Evolutionary conservation across 1,139 yeast species (phyloP).

Genomic region (Sugiyamaella pinicola): DNA sequence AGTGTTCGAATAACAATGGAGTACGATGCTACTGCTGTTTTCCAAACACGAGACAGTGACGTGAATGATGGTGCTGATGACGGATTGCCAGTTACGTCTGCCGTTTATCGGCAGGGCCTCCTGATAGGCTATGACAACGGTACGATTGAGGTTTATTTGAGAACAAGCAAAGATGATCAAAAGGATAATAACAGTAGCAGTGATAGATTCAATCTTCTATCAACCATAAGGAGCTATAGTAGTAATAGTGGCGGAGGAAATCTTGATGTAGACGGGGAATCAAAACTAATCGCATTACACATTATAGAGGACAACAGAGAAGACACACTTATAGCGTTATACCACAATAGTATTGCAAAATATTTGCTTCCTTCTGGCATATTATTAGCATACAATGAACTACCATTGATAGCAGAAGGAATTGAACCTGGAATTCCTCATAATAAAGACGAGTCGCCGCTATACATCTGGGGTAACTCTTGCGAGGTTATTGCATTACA

Average conservation of each 20-base stretch:
- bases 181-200: too few relatives aligned
- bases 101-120: neutral
- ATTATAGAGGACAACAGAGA: neutral
- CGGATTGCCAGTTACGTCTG: neutral
- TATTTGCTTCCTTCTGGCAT: constrained; percentile 10
- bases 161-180: too few relatives aligned
- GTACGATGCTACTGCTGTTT: neutral
- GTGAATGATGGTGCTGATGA: neutral
- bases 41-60: constrained; percentile 6
- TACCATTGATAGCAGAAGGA: constrained; percentile 10
- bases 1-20: neutral
- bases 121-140: constrained; percentile 5
- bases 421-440: neutral
- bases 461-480: constrained; percentile 15
- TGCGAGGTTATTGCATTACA: constrained; percentile 12
- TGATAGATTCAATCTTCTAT: neutral
- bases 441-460: neutral
- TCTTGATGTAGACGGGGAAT: neutral
- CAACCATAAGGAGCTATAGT: neutral
- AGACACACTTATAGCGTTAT: neutral
- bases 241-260: neutral
- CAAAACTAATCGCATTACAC: neutral
- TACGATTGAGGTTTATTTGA: constrained; percentile 1
- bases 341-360: constrained; percentile 4
- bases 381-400: neutral